Conservation (phyloP, 306 rosid genomes). For the Acacia melanoxylon region DNA sequence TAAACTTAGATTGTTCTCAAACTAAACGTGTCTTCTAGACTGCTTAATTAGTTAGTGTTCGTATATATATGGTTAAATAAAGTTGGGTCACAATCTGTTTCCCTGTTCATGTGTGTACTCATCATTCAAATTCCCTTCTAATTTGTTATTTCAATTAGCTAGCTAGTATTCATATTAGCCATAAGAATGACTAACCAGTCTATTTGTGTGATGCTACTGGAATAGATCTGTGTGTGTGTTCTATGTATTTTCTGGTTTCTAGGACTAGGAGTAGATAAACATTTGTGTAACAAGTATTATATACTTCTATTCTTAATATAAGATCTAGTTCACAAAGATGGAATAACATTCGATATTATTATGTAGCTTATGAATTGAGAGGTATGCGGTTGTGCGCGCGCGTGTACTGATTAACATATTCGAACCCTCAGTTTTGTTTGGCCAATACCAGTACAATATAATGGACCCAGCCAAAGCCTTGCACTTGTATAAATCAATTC, state of each 20-base stretch:
- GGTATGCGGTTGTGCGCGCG: neutral
- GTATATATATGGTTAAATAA: neutral
- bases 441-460: too few relatives aligned
- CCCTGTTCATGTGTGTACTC: neutral
- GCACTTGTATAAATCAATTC: too few relatives aligned
- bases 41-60: neutral
- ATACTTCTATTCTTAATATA: too few relatives aligned
- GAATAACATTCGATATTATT: neutral
- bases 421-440: neutral
- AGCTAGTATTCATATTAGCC: too few relatives aligned
- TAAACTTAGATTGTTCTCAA: too few relatives aligned
- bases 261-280: neutral
- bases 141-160: neutral
- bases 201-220: neutral
- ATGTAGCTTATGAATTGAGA: neutral
- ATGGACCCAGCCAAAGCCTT: too few relatives aligned
- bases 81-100: neutral
- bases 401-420: neutral
- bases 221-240: neutral
- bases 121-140: neutral
- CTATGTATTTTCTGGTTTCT: too few relatives aligned
- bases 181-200: too few relatives aligned
- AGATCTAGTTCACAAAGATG: too few relatives aligned
- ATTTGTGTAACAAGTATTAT: neutral
- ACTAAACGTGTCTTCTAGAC: conserved; percentile 29